These are phyloP conservation scores for Aphelidium insulamus DNA, from an alignment of 371 early-diverging fungal genomes.

Conservation along the genomic window DNA sequence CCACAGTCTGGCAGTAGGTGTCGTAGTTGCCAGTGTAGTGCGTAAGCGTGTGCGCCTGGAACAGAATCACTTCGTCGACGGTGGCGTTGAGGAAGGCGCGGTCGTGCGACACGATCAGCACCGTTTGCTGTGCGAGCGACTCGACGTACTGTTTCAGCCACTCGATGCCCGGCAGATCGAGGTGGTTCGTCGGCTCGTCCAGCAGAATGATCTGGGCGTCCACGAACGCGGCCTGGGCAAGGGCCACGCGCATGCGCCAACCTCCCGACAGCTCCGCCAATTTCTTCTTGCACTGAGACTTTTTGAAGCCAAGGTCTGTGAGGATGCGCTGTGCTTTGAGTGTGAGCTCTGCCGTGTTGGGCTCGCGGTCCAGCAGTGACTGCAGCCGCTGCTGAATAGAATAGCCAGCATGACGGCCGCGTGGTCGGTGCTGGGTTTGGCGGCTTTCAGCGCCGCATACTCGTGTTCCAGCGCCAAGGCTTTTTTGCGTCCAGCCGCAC, in stretches of 20 bases:
- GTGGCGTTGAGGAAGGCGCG: slow-evolving; percentile 44
- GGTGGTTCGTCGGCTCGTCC: slow-evolving; percentile 72
- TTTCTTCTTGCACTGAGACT: slow-evolving; percentile 3
- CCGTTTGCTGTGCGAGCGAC: slow-evolving; percentile 22
- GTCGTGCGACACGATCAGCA: slow-evolving; percentile 61
- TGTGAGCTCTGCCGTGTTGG: no score
- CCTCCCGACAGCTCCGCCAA: slow-evolving; percentile 52
- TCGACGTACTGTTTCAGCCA: slow-evolving; percentile 50
- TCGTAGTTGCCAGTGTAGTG: slow-evolving; percentile 54
- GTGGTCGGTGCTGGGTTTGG: no score
- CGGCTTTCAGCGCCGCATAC: no score
- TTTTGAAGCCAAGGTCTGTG: slow-evolving; percentile 16
- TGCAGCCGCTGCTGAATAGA: no score
- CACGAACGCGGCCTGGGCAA: slow-evolving; percentile 55
- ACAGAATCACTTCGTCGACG: slow-evolving; percentile 41
- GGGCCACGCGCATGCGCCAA: slow-evolving; percentile 64
- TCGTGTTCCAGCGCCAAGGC: no score
- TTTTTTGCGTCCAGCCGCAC: no score
- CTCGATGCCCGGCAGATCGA: slow-evolving; percentile 51
- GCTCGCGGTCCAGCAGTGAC: no score
- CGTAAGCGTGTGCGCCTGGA: slow-evolving; percentile 29
- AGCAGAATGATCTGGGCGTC: slow-evolving; percentile 56
- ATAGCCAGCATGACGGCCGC: no score
- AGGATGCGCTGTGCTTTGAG: no score
- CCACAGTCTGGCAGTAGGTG: slow-evolving; percentile 33